Base-by-base conservation (phyloP, 345 rosid species). In the Acer yangbiense region DNA sequence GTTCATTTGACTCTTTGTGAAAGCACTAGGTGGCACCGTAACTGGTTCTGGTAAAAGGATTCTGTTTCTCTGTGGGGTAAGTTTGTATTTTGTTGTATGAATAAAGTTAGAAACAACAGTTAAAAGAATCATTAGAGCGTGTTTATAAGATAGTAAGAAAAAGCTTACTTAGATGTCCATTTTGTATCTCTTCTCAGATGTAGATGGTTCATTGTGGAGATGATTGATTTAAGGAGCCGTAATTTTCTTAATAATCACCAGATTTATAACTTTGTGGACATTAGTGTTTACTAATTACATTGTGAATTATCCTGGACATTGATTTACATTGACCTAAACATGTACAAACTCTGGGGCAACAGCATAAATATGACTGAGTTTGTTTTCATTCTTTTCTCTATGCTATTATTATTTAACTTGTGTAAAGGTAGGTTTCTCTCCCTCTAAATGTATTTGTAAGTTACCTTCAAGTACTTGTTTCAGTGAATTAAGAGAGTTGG, bases 61-160 rank as follows among this genome's bases (percentile, higher is more conserved):
- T 78, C 82, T 95, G 27, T 95, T 95, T 81, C 90, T 95, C 35
- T 95, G 98, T 78, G 98, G 99, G 86, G 99, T 95, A 84, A 85
- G 93, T 69, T 57, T 48, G 43, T 20, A 23, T 58, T 50, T 48
- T 61, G 7, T 16, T 54, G 17, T 5, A 54, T 16, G 58, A 16
- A 54, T 50, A 14, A 50, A 54, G 58, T 54, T 54, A 16, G 50
- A 54, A 54, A 54, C n/a, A 12, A 7, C 16, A 3, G 35, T 2
- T 14, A 60, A n/a, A 60, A 18, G 9, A 41, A 41, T 14, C 14
- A 23, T 13, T 46, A 14, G 18, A 32, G 6, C 46, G n/a, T 68
- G 32, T 46, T 71, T 7, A 55, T 12, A 27, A 17, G 41, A 11
- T 58, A 57, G 65, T 55, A 17, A 21, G 18, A 10, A 10, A 71